These are phyloP conservation scores for Casuarina glauca DNA, from an alignment of 306 rosid species.

Conservation along the genomic window DNA sequence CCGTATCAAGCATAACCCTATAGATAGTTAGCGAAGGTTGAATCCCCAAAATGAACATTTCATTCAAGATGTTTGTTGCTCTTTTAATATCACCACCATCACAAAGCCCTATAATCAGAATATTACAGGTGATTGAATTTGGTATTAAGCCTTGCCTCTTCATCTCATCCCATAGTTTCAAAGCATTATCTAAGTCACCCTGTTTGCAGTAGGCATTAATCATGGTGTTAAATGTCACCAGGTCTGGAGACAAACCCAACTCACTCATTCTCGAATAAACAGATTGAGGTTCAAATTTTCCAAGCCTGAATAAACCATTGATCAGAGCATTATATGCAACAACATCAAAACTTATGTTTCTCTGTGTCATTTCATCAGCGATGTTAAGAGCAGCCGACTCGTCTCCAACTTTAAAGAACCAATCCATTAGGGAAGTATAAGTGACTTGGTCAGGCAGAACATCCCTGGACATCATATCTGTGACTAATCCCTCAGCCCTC, in stretches of 20 bases:
- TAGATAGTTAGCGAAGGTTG: constrained; percentile 54
- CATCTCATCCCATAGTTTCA: constrained; percentile 76
- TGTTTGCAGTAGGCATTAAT: constrained; percentile 60
- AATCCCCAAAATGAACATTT: constrained; percentile 58
- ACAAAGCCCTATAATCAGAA: constrained; percentile 71
- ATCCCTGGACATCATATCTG: constrained; percentile 62
- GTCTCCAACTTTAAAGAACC: constrained; percentile 65
- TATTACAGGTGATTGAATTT: constrained; percentile 52
- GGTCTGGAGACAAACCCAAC: constrained; percentile 73
- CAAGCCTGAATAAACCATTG: constrained; percentile 70
- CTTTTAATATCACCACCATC: constrained; percentile 57
- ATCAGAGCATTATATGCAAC: constrained; percentile 80
- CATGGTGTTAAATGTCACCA: constrained; percentile 73
- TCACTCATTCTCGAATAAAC: constrained; percentile 65
- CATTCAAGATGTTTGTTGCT: constrained; percentile 56
- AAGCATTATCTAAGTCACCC: constrained; percentile 58
- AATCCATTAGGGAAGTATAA: constrained; percentile 80
- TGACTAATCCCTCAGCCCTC: constrained; percentile 56
- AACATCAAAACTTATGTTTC: constrained; percentile 58
- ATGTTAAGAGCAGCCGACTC: constrained; percentile 61
- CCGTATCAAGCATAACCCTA: constrained; percentile 56
- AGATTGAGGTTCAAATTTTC: constrained; percentile 65
- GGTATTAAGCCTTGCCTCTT: constrained; percentile 61
- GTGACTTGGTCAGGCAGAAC: constrained; percentile 66
- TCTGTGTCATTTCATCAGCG: constrained; percentile 75